These are phyloP conservation scores for Emydomyces testavorans DNA, from an alignment of 2,329 filamentous ascomycete genomes.

Conservation along the genomic window DNA sequence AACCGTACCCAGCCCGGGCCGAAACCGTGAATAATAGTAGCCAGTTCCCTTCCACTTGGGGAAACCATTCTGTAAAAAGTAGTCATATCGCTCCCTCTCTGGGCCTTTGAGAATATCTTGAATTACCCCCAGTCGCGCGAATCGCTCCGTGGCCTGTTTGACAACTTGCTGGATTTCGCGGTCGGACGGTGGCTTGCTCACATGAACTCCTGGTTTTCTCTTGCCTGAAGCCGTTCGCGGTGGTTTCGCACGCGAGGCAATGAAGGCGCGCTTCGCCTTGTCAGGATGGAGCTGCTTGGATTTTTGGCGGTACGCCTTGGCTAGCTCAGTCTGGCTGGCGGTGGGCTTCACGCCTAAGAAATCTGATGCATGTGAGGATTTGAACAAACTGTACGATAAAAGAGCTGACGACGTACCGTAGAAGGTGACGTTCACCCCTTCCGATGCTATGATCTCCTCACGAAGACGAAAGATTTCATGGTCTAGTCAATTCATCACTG, in stretches of 20 bases:
- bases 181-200: constrained; percentile 59
- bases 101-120: constrained; percentile 74
- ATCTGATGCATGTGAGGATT: constrained; percentile 36
- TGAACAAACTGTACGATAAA: neutral
- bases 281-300: constrained; percentile 78
- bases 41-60: constrained; percentile 93
- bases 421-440: constrained; percentile 73
- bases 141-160: constrained; percentile 71
- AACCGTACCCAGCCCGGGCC: constrained; percentile 79
- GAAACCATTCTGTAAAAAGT: constrained; percentile 88
- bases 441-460: constrained; percentile 66
- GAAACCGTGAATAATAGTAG: constrained; percentile 93
- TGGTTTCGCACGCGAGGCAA: constrained; percentile 54
- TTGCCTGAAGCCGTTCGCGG: constrained; percentile 27
- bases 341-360: constrained; percentile 66
- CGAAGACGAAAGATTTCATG: constrained; percentile 94
- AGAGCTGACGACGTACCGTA: constrained; percentile 46
- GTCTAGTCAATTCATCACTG: constrained; percentile 44
- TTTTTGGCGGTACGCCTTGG: constrained; percentile 85
- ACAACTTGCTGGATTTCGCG: constrained; percentile 65
- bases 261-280: constrained; percentile 80
- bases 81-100: constrained; percentile 77
- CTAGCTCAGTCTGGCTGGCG: constrained; percentile 77
- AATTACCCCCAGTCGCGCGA: constrained; percentile 73
- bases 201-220: constrained; percentile 51